Evolutionary conservation across 192 early-diverging fungal genomes (phyloP).

Genomic region (Linnemannia zychae): DNA sequence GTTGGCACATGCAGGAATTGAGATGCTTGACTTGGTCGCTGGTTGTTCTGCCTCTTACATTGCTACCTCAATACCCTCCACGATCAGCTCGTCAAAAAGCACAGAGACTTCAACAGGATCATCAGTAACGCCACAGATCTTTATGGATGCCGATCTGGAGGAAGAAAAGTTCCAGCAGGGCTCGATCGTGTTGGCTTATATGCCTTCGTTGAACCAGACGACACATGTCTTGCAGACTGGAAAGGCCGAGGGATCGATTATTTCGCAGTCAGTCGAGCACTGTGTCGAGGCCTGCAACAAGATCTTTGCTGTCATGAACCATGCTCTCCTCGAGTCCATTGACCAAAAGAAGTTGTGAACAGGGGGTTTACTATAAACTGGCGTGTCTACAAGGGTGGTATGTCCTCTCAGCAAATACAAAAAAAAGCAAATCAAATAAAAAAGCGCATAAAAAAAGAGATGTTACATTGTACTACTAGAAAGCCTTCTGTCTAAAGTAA

Average conservation of each 20-base stretch:
- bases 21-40: conserved; percentile 86
- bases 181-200: conserved; percentile 77
- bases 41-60: conserved; percentile 71
- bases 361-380: no score
- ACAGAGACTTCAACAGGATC: conserved; percentile 2
- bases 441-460: no score
- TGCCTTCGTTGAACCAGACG: conserved; percentile 85
- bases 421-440: no score
- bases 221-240: conserved; percentile 85
- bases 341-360: conserved; percentile 36
- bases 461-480: no score
- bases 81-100: conserved; percentile 20
- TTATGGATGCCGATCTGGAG: conserved; percentile 68
- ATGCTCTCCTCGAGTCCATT: conserved; percentile 66
- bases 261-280: conserved; percentile 75
- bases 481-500: not conserved
- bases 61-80: conserved; percentile 15
- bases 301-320: conserved; percentile 78
- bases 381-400: no score
- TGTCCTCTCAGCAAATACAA: no score
- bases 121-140: conserved; percentile 56
- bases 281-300: conserved; percentile 84
- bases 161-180: conserved; percentile 73
- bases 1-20: conserved; percentile 87
- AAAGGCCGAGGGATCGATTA: conserved; percentile 61